Evolutionary conservation across 345 rosid genomes (phyloP), one percentile per base, ranked within the genome.

Genomic region (Laguncularia racemosa): DNA sequence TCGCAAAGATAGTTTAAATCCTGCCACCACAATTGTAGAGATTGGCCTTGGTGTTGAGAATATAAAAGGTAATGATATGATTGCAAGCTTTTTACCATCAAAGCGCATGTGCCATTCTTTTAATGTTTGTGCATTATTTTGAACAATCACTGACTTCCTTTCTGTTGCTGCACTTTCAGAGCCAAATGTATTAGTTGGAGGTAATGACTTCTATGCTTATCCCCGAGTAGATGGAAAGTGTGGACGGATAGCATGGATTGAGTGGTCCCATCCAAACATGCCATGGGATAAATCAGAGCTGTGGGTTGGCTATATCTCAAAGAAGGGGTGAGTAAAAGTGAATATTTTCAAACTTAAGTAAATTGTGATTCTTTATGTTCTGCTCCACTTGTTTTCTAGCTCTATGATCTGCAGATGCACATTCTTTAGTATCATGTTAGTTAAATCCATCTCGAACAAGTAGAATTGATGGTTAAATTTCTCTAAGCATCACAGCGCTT

Each of bases 241-340:
- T 57, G 88, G 81, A 75, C 66, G 83, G 53, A 67, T 93, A 46
- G 97, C 97, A 14, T 93, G 99, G 99, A 80, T 93, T 50, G 84
- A 82, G 59, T 93, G 99, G 97, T 68, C 77, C 55, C 97, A 84
- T 61, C 97, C 99, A 48, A 85, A 83, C 71, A 89, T 87, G 97
- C 96, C 96, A 14, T 89, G 99, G 99, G 99, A 93, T 66, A 85
- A 77, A 78, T 48, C 99, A 17, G 86, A 93, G 68, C 83, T 93
- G 21, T 93, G 97, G 96, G 91, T 87, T 73, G 99, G 96, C 55
- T 80, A 83, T 74, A 78, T 89, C 61, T 80, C 91, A 13, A 85
- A 84, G 66, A 66, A 57, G 72, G 96, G 97, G 99, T 93, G 57
- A 73, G 82, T 40, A 46, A 17, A 65, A 46, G 14, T 26, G 4